Evolutionary conservation across 148 eudicot species (phyloP).

Genomic region (Cornus florida): DNA sequence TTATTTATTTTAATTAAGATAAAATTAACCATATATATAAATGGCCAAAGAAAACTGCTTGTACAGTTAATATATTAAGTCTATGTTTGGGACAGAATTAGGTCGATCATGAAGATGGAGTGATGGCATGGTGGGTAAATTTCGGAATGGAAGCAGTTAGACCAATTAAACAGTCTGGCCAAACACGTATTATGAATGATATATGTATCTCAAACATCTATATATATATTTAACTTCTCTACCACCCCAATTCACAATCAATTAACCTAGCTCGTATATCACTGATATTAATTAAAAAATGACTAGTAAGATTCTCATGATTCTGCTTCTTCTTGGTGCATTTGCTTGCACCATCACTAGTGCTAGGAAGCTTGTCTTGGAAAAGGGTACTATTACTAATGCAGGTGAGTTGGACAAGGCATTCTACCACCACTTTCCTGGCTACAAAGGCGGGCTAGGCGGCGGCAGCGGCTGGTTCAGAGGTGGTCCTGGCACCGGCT

Average conservation of each 20-base stretch:
- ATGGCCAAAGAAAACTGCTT: background rate
- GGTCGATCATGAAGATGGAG: no score
- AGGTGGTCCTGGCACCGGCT: background rate
- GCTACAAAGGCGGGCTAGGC: no score
- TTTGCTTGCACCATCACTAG: background rate
- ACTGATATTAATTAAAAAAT: no score
- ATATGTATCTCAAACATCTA: background rate
- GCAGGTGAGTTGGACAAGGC: background rate
- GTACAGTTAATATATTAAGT: background rate
- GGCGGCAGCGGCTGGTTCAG: no score
- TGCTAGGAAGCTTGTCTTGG: background rate
- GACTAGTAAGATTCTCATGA: background rate
- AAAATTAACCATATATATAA: no score
- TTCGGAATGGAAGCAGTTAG: background rate
- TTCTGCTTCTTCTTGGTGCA: background rate
- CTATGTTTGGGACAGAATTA: background rate
- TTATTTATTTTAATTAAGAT: no score
- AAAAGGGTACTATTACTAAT: background rate
- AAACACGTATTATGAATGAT: background rate
- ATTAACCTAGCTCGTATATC: no score
- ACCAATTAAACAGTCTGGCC: no score
- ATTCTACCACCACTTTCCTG: no score
- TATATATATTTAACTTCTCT: no score
- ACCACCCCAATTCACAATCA: background rate
- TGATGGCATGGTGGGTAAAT: no score